Evolutionary conservation across 2,329 filamentous ascomycete species (phyloP).

Genomic region (Beauveria australis): DNA sequence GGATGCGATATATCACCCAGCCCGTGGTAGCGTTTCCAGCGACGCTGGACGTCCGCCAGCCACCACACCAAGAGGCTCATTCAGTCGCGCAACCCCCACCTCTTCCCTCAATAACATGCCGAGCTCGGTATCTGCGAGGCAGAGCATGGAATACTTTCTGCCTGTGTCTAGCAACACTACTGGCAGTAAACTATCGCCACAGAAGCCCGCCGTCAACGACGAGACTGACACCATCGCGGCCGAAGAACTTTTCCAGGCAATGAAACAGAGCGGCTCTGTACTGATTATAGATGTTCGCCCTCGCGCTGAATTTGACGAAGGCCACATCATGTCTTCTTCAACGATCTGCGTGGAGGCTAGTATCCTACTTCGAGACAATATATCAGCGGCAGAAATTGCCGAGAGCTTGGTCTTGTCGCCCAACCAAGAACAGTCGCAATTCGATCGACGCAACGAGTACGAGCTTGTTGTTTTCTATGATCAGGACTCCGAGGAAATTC

Average conservation of each 20-base stretch:
- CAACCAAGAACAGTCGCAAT: conserved; percentile 65
- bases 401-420: conserved; percentile 66
- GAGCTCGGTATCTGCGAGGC: conserved; percentile 21
- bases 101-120: conserved; percentile 25
- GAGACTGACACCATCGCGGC: conserved; percentile 50
- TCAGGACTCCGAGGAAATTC: conserved; percentile 50
- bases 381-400: conserved; percentile 52
- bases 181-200: conserved; percentile 18
- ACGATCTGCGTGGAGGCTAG: conserved; percentile 85
- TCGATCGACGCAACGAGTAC: conserved; percentile 64
- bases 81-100: conserved; percentile 50
- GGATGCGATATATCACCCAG: conserved; percentile 71
- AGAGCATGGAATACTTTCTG: conserved; percentile 25
- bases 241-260: conserved; percentile 61
- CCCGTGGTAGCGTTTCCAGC: conserved; percentile 59
- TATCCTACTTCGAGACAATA: conserved; percentile 60
- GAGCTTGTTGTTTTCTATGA: conserved; percentile 92
- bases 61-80: conserved; percentile 55
- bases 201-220: conserved; percentile 13
- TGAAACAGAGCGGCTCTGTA: conserved; percentile 52
- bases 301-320: conserved; percentile 73
- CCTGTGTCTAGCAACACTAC: conserved; percentile 10
- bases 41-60: conserved; percentile 58
- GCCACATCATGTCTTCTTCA: conserved; percentile 76
- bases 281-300: conserved; percentile 79